A percentile compares a stretch with the other conserved stretches of the same genome.
phyloP scores from a whole-genome alignment of 306 rosid genomes.

The Malus fusca region DNA sequence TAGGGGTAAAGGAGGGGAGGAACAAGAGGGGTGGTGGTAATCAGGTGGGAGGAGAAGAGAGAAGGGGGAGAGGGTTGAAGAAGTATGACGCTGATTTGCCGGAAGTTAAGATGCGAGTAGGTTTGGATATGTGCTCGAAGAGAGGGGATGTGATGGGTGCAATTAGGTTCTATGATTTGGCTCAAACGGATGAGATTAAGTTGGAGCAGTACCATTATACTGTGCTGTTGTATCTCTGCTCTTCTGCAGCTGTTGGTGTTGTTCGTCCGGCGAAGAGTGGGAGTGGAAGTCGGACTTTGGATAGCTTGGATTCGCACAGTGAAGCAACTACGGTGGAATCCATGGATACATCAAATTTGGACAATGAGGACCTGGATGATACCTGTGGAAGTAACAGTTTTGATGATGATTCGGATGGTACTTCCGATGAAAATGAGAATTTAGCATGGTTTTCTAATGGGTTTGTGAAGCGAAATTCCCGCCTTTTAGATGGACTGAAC shows the following conservation, averaged over 20 bases:
- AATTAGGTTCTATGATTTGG: slow-evolving; percentile 55
- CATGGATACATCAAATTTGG: slow-evolving; percentile 8
- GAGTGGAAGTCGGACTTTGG: slow-evolving; percentile 39
- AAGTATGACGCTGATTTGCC: slow-evolving; percentile 29
- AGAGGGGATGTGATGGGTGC: slow-evolving; percentile 72
- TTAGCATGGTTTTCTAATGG: slow-evolving; percentile 21
- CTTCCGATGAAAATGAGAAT: slow-evolving; percentile 18
- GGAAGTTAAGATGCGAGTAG: slow-evolving; percentile 33
- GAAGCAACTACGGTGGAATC: slow-evolving; percentile 24
- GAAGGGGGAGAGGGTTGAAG: slow-evolving; percentile 28
- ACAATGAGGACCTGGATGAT: background rate
- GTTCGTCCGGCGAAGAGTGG: slow-evolving; percentile 89
- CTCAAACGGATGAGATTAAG: slow-evolving; percentile 39
- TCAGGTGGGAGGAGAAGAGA: slow-evolving; percentile 23
- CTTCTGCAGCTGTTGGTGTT: slow-evolving; percentile 85
- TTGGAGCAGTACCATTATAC: slow-evolving; percentile 71
- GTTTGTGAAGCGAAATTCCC: slow-evolving; percentile 18
- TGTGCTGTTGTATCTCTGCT: slow-evolving; percentile 73
- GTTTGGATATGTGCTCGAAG: slow-evolving; percentile 77
- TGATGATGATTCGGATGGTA: slow-evolving; percentile 2
- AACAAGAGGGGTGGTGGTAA: slow-evolving; percentile 12
- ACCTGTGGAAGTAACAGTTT: background rate
- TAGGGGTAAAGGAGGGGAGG: slow-evolving; percentile 16
- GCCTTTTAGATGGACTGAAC: slow-evolving; percentile 16
- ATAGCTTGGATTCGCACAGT: slow-evolving; percentile 21